These are phyloP conservation scores for Silene latifolia DNA, from an alignment of 148 eudicot genomes.

Conservation along the genomic window DNA sequence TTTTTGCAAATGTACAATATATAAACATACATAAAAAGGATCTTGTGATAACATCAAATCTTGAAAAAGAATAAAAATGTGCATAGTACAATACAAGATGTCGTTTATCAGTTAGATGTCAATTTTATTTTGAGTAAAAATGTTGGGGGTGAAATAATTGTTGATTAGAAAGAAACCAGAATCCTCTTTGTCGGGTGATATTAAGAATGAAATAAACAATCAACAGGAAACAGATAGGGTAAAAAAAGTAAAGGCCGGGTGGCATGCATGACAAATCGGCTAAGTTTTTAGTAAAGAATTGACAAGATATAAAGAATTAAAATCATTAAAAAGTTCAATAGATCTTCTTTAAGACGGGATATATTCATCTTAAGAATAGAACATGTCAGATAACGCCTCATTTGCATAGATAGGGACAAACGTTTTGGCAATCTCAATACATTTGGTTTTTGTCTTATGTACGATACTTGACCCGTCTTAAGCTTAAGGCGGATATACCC, in stretches of 20 bases:
- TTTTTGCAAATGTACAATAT: background rate
- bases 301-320: constrained; percentile 31
- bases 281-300: constrained; percentile 24
- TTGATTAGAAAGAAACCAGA: constrained; percentile 14
- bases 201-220: constrained; percentile 1
- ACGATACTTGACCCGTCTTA: too few relatives aligned
- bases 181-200: constrained; percentile 1
- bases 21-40: background rate
- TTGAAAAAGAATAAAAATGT: background rate
- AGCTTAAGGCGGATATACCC: too few relatives aligned
- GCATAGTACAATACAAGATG: background rate
- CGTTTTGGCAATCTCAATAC: too few relatives aligned
- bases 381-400: too few relatives aligned
- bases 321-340: background rate
- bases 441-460: too few relatives aligned
- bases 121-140: background rate
- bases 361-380: too few relatives aligned
- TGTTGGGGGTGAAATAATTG: background rate
- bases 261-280: constrained; percentile 7
- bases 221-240: constrained; percentile 18
- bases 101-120: constrained; percentile 4
- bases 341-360: too few relatives aligned
- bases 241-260: constrained; percentile 3
- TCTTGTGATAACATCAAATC: background rate
- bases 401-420: too few relatives aligned